Evolutionary conservation across 495 filamentous ascomycete genomes (phyloP).

Genomic region (Aspergillus coremiiformis): DNA sequence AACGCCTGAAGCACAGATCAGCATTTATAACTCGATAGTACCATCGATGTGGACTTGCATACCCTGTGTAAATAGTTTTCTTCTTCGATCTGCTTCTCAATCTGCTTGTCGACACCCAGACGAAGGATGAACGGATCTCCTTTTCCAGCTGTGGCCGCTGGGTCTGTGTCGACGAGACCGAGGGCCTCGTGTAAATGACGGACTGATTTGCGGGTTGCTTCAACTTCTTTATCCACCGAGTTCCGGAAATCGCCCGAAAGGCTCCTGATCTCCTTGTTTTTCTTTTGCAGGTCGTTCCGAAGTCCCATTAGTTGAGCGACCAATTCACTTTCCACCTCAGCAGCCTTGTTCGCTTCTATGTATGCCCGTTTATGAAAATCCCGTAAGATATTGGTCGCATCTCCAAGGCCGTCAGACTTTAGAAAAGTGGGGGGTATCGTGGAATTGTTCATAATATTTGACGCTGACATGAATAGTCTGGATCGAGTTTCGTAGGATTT

Average conservation of each 20-base stretch:
- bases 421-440: conserved; percentile 63
- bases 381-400: conserved; percentile 73
- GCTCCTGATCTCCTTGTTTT: conserved; percentile 95
- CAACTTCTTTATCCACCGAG: conserved; percentile 50
- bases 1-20: conserved; percentile 57
- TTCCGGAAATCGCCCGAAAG: conserved; percentile 94
- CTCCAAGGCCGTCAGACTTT: conserved; percentile 70
- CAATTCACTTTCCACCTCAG: conserved; percentile 84
- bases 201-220: conserved; percentile 55
- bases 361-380: conserved; percentile 79
- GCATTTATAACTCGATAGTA: neutral
- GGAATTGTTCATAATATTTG: conserved; percentile 78
- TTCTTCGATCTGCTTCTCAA: conserved; percentile 89
- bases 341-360: conserved; percentile 76
- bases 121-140: conserved; percentile 85
- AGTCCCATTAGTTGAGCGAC: conserved; percentile 79
- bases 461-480: conserved; percentile 75
- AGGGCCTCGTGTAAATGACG: conserved; percentile 74
- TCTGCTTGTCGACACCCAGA: conserved; percentile 74
- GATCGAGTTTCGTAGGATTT: conserved; percentile 79
- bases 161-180: conserved; percentile 66
- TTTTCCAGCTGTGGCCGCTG: conserved; percentile 67
- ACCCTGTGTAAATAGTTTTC: conserved; percentile 96
- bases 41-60: conserved; percentile 13
- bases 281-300: conserved; percentile 80